A percentile compares a stretch with the other conserved stretches of the same genome.
phyloP scores from a whole-genome alignment of 129 eudicot genomes.

The Chrysanthemum makinoi region DNA sequence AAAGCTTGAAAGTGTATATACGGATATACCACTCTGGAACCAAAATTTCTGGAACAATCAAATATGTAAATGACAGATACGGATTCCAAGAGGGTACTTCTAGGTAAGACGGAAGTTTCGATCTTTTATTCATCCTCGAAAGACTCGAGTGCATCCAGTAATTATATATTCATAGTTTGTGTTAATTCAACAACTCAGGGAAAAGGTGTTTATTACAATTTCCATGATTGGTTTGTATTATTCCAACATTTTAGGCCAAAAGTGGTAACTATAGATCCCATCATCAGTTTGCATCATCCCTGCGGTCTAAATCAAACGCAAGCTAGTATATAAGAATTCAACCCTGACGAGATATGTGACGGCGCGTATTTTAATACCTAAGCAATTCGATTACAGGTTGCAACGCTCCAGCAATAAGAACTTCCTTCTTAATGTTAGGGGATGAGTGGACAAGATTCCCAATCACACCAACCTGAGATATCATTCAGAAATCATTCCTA shows the following conservation, averaged over 20 bases:
- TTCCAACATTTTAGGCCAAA: constrained; percentile 2
- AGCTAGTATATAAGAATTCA: background rate
- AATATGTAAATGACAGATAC: no score
- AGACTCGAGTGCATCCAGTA: background rate
- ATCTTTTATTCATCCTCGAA: background rate
- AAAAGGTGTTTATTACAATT: background rate
- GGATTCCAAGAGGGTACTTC: background rate
- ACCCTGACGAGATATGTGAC: background rate
- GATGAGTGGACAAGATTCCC: constrained; percentile 71
- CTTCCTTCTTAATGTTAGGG: constrained; percentile 60
- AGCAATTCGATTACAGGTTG: constrained; percentile 67
- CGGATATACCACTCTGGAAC: no score
- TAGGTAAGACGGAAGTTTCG: constrained; percentile 9
- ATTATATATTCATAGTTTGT: constrained; percentile 7
- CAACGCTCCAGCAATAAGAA: constrained; percentile 63
- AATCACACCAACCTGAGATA: constrained; percentile 59
- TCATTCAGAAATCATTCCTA: constrained; percentile 24
- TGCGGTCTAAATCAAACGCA: background rate
- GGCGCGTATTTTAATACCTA: constrained; percentile 32
- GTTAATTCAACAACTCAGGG: background rate
- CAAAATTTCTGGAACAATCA: no score
- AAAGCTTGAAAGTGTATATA: background rate
- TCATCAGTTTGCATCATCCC: background rate
- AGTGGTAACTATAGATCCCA: background rate
- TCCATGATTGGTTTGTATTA: constrained; percentile 5